These are phyloP conservation scores for Fusarium udum DNA, from an alignment of 2,329 filamentous ascomycete genomes.

Conservation along the genomic window DNA sequence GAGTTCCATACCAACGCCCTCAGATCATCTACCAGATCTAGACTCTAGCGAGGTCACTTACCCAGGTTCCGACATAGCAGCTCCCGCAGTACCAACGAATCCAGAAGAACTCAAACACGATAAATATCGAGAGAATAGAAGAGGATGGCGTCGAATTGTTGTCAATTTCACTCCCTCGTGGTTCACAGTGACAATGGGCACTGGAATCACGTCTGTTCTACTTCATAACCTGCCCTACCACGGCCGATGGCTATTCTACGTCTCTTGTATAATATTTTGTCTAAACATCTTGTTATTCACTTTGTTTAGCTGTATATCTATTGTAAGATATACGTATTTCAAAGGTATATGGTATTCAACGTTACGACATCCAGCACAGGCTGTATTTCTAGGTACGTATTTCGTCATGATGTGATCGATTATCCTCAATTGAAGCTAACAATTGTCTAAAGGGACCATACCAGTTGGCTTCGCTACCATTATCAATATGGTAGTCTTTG, in stretches of 20 bases:
- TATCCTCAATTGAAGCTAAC: slow-evolving; percentile 41
- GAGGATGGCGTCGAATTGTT: slow-evolving; percentile 28
- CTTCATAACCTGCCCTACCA: slow-evolving; percentile 68
- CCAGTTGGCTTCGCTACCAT: slow-evolving; percentile 72
- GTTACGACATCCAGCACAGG: slow-evolving; percentile 69
- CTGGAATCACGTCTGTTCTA: slow-evolving; percentile 68
- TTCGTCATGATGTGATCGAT: not conserved
- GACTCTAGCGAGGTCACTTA: slow-evolving; percentile 17
- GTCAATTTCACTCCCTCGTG: slow-evolving; percentile 26
- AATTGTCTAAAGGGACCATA: slow-evolving; percentile 56
- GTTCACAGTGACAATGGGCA: slow-evolving; percentile 68
- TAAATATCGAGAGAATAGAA: not conserved
- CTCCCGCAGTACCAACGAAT: not conserved
- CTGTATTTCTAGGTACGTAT: slow-evolving; percentile 42
- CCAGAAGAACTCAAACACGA: not conserved
- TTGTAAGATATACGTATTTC: slow-evolving; percentile 67
- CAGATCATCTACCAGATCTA: not conserved
- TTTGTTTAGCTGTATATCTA: slow-evolving; percentile 58
- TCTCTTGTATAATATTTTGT: slow-evolving; percentile 64
- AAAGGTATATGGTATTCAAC: slow-evolving; percentile 69
- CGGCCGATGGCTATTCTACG: slow-evolving; percentile 61
- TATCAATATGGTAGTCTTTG: slow-evolving; percentile 66
- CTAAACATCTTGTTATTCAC: slow-evolving; percentile 66
- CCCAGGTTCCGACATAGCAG: not conserved
- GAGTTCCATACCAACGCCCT: not conserved